Evolutionary conservation across 371 early-diverging fungal genomes (phyloP), one percentile per base, ranked within the genome.

Genomic region (Mucor saturninus): DNA sequence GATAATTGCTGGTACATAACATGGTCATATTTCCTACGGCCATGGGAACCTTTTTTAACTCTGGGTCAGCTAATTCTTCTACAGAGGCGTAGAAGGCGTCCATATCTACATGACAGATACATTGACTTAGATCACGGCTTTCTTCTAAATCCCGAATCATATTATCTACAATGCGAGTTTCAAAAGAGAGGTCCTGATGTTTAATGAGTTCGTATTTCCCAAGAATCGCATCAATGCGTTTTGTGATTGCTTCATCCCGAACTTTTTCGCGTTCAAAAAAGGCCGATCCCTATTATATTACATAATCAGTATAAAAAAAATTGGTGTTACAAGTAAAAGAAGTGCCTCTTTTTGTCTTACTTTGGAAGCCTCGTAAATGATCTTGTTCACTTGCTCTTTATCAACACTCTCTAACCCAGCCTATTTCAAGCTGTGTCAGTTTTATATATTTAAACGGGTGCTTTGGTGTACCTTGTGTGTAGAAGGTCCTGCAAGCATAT

Each of bases 61-160:
- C 76, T 0, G 90, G 89, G 2, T 82, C 63, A 38, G 87, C 88
- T 4, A 87, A 75, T 72, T 87, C 88, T 73, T 92, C 91, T 2
- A 90, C 87, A 1, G 87, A 81, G 0, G 91, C 91, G 68, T 89
- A 92, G 52, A 89, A 92, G 1, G 91, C 87, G 53, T 81, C 84
- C 89, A 89, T 89, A 68, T 89, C 90, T 38, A 91, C 74, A 73
- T 88, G 87, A 30, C 85, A 84, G 28, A 90, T 87, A 30, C 59
- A 68, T 40, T 76, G 76, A 26, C 70, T 67, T 30, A 85, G 56
- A 54, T 87, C 84, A 9, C 88, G 53, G 1, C 56, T 70, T 2
- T 59, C 50, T 54, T 87, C 86, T 15, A 85, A 49, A 26, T 72
- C 73, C 13, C 62, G 51, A 10, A 84, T 65, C 75, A 72, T 69